Evolutionary conservation across 2,329 filamentous ascomycete species (phyloP).

Genomic region (Aspergillus sp.): DNA sequence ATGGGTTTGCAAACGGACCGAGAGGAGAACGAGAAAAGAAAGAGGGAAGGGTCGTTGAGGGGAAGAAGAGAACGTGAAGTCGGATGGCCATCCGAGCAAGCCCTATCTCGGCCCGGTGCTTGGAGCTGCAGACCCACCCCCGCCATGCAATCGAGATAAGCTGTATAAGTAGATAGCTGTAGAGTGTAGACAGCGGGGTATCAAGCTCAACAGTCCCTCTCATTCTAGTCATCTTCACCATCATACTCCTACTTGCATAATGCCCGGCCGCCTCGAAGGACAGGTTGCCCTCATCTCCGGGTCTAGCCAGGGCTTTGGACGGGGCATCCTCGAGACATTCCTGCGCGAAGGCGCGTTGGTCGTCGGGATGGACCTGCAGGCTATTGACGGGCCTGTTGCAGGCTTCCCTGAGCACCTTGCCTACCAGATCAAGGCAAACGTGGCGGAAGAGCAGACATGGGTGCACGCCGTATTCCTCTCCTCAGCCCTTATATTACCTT

Average conservation of each 20-base stretch:
- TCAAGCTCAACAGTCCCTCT: neutral
- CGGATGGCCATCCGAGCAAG: neutral
- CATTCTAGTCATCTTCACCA: neutral
- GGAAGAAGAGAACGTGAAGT: neutral
- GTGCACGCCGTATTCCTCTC: neutral
- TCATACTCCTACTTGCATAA: neutral
- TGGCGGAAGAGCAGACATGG: neutral
- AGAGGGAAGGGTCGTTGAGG: neutral
- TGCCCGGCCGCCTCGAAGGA: neutral
- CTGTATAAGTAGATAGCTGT: too few species aligned
- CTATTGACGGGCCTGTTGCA: neutral
- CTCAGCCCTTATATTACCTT: neutral
- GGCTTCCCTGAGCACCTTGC: neutral
- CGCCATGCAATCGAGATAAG: too few species aligned
- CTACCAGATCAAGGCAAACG: neutral
- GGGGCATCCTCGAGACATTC: neutral
- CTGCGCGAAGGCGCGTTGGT: neutral
- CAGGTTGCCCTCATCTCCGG: neutral
- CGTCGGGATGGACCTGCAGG: neutral
- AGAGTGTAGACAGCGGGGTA: too few species aligned
- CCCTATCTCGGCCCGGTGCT: neutral
- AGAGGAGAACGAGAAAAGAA: neutral
- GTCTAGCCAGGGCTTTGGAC: neutral
- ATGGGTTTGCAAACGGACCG: neutral
- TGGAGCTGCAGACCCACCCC: neutral